Evolutionary conservation across 2,329 filamentous ascomycete genomes (phyloP), one percentile per base, ranked within the genome.

Genomic region (Hypoxylon sp.): DNA sequence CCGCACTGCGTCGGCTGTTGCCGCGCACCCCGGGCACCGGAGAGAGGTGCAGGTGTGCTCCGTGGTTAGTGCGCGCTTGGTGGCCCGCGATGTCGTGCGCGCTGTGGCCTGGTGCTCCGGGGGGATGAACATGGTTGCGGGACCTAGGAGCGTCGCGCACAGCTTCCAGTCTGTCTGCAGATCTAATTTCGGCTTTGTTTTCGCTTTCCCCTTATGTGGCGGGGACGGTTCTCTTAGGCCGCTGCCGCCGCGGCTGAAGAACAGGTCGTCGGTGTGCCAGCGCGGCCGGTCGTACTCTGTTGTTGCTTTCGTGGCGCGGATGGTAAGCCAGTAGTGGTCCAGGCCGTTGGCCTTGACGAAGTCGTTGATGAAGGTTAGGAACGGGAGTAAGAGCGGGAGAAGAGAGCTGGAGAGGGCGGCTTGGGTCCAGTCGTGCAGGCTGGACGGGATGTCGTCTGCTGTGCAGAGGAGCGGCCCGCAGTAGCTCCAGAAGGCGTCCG

Each of bases 201-300:
- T 21, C n/a, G 51, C 4, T 17, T 36, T 11, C 6, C n/a, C n/a
- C n/a, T 25, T 25, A 1, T 21, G 19, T 2, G 19, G 3, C 13
- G 6, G 10, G 2, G 25, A 38, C n/a, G 52, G 52, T 21, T 55
- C 52, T 17, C 52, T 11, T 3, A 55, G 36, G 10, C 72, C 70
- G 3, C 63, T 66, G 5, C 55, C 60, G 21, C 63, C 52, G 51
- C 56, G 32, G 23, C 64, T 64, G 65, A 80, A 86, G 73, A 85
- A 85, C 14, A 83, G 73, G 60, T 86, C 83, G 66, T 86, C 84
- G 0, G 82, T 82, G 64, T 86, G 84, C 84, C 83, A 85, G 50
- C 84, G 75, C 0, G 81, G 80, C 9, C 68, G 75, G 67, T 85
- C 80, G 70, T 80, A 85, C 25, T 84, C 82, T 32, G 69, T 48